Evolutionary conservation across 208 protist genomes (phyloP), one percentile per base, ranked within the genome.

Genomic region (Trichomonas tenax): DNA sequence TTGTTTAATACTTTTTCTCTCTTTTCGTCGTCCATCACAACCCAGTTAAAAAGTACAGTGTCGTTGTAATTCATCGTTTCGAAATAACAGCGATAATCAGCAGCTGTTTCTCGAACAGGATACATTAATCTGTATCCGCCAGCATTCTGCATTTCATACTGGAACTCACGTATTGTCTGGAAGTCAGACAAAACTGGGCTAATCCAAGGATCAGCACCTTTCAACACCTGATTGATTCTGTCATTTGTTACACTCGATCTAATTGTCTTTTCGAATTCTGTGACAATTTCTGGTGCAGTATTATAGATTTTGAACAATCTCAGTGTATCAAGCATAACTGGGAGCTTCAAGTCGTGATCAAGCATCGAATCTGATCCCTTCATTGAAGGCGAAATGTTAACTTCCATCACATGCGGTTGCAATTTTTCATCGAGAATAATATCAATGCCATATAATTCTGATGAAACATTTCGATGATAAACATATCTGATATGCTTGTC

Each of bases 401-500:
- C 98, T 97, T 99, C 98, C 97, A 99, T 97, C 45, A 99, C 97
- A 98, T 98, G 99, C 89, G 98, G 98, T 96, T 98, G 97, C 96
- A 99, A 97, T 40, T 98, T 98, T 95, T 97, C 63, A 97, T 99
- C 98, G 40, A 99, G 96, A 4, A 99, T 97, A 41, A 99, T 98
- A 97, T 99, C 99, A 96, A 99, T 98, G 31, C 99, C 99, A 51
- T 99, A 97, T 15, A 99, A 96, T 97, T 99, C 98, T 96, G 99
- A 99, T 97, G 98, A 99, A 36, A 96, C 48, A 31, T 95, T 96
- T 0, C 84, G 81, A 34, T 95, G 49, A 48, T 96, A 81, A 72
- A 81, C 34, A 58, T 72, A 82, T 23, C 45, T 45, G 21, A 88
- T 45, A 26, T 96, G 96, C 21, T 96, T 48, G 31, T 97, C 96